These are phyloP conservation scores for Naumovozyma dairenensis DNA, from an alignment of 805 yeast genomes.

Conservation along the genomic window DNA sequence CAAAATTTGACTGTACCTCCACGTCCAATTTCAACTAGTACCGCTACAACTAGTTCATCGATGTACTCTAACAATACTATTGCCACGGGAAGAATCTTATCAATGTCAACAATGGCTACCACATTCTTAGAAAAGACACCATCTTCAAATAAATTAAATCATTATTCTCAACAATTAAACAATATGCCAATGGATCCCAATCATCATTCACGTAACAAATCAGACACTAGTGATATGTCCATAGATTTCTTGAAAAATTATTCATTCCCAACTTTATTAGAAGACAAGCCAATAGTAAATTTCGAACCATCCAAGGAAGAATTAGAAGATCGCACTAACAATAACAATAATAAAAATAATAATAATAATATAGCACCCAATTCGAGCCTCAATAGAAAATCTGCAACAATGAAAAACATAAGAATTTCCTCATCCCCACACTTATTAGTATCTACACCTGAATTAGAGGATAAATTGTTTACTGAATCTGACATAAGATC, in stretches of 20 bases:
- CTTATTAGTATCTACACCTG: conserved; percentile 13
- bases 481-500: conserved; percentile 4
- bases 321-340: background rate
- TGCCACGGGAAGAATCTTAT: conserved; percentile 17
- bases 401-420: too few species aligned
- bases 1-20: background rate
- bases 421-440: too few species aligned
- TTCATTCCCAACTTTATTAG: conserved; percentile 24
- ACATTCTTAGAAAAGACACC: conserved; percentile 10
- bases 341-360: too few species aligned
- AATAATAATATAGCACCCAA: too few species aligned
- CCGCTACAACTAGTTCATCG: conserved; percentile 5
- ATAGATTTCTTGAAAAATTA: conserved; percentile 21
- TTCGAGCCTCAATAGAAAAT: too few species aligned
- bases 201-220: conserved; percentile 1
- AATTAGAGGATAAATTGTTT: conserved; percentile 15
- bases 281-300: conserved; percentile 12
- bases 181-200: conserved; percentile 1
- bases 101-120: conserved; percentile 26
- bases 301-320: background rate
- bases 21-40: background rate
- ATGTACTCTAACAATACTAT: conserved; percentile 7
- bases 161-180: background rate
- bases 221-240: conserved; percentile 15
- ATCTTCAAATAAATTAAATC: conserved; percentile 2